Conservation (phyloP, 169 alveolate species). For the Eimeria praecox region DNA sequence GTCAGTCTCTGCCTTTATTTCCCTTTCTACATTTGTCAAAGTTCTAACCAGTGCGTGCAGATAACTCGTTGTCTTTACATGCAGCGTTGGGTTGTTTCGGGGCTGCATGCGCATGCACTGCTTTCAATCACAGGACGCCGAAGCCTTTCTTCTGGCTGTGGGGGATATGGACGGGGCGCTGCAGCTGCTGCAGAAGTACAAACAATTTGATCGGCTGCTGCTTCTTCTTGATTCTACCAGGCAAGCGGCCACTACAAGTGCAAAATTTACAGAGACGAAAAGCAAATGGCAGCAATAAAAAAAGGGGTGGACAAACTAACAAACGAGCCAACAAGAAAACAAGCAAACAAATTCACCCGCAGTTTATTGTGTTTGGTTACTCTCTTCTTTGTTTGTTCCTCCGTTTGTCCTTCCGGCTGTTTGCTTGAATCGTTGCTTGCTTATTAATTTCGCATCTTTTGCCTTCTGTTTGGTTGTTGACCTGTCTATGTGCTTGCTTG, state of each 20-base stretch:
- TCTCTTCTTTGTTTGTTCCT: background rate
- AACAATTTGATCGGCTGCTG: slow-evolving; percentile 8
- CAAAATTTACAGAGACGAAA: background rate
- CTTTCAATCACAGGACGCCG: background rate
- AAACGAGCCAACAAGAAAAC: background rate
- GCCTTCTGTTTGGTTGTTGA: background rate
- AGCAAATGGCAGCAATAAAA: background rate
- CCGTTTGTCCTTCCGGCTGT: too few relatives aligned
- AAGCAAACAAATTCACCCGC: background rate
- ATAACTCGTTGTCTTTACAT: background rate
- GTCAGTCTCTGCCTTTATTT: too few relatives aligned
- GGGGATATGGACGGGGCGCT: slow-evolving; percentile 15
- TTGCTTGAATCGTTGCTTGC: background rate
- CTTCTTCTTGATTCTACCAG: background rate
- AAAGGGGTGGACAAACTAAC: background rate
- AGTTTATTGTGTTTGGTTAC: background rate
- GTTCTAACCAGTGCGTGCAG: background rate
- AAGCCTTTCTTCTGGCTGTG: background rate
- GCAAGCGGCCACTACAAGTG: background rate
- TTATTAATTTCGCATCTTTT: background rate
- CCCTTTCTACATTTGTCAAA: background rate
- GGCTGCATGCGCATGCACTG: background rate
- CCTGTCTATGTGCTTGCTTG: background rate
- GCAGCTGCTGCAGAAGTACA: slow-evolving; percentile 13
- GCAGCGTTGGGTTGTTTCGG: background rate